Evolutionary conservation across 495 filamentous ascomycete genomes (phyloP), one percentile per base, ranked within the genome.

Genomic region (Aspergillus indologenus): DNA sequence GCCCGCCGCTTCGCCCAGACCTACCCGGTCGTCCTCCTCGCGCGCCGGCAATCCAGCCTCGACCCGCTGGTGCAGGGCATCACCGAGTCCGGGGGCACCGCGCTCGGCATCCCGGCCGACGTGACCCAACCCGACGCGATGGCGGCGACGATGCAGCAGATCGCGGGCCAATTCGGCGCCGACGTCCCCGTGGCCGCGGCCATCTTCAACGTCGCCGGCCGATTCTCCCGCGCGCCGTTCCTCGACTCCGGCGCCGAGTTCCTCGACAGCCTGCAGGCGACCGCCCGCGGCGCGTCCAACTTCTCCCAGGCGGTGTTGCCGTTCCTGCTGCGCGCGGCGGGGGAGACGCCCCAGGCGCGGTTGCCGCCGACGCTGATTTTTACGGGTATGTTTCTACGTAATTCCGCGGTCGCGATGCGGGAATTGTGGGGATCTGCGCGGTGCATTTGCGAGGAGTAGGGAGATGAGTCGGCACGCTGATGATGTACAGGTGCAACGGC

Each of bases 281-380:
- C 48, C 54, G 83, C 81, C 21, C 73, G 70, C 23, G 88, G 89
- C 15, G 83, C 87, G 42, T 87, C 87, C 74, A 75, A 83, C 68
- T 92, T 91, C 66, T 79, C 87, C 3, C 82, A 90, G 68, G 75
- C 79, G 3, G 77, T 80, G 0, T 70, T 92, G 0, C 88, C 89
- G 3, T 71, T 84, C 2, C 76, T 91, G 20, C 76, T 88, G 14
- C 76, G 44, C 75, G 45, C 20, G 20, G 31, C 44, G 24, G 83
- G 15, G 58, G 83, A n/a, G 57, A 77, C 6, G 57, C 63, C 45
- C 75, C 79, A 19, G 64, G 73, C 6, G 34, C 5, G 40, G 5
- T 53, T 88, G 60, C 85, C 86, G 12, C 86, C 89, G 0, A 82
- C 87, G 0, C 74, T 92, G 26, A 84, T 91, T 64, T 82, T 91